Evolutionary conservation across 1,284 basidiomycete species (phyloP).

Genomic region (Apiotrichum brassicae): DNA sequence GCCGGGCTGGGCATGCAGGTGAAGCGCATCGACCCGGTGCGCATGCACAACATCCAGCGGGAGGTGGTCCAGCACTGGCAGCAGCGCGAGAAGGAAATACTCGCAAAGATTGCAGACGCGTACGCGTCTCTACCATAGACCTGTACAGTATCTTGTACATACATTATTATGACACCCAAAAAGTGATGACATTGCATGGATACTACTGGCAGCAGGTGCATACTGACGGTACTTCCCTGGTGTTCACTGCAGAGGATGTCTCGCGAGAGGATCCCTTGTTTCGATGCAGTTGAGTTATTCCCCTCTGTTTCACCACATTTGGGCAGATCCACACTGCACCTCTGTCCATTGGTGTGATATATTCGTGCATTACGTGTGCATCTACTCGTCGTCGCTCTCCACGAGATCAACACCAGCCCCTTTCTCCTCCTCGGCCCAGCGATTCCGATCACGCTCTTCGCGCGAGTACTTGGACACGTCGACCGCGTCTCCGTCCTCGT

Average conservation of each 20-base stretch:
- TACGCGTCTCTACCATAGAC: constrained; percentile 9
- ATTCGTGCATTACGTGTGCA: too few species aligned
- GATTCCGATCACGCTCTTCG: constrained; percentile 54
- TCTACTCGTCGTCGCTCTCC: constrained; percentile 16
- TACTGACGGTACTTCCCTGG: too few species aligned
- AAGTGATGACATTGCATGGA: too few species aligned
- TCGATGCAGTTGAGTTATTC: too few species aligned
- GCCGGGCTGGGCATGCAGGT: constrained; percentile 65
- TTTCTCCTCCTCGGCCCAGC: constrained; percentile 57
- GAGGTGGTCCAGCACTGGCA: constrained; percentile 59
- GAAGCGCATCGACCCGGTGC: constrained; percentile 61
- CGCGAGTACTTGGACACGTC: constrained; percentile 82
- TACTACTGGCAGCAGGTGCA: too few species aligned
- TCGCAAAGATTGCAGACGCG: constrained; percentile 50
- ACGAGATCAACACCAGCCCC: constrained; percentile 15
- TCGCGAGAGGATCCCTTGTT: too few species aligned
- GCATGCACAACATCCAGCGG: constrained; percentile 54
- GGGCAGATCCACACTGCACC: too few species aligned
- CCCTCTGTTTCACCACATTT: too few species aligned
- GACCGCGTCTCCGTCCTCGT: constrained; percentile 77
- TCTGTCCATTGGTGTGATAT: too few species aligned
- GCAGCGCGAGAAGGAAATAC: constrained; percentile 54
- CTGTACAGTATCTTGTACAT: not conserved
- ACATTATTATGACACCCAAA: not conserved
- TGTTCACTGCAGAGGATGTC: too few species aligned